Conservation (phyloP, 129 eudicot species). For the Oenanthe sinensis region DNA sequence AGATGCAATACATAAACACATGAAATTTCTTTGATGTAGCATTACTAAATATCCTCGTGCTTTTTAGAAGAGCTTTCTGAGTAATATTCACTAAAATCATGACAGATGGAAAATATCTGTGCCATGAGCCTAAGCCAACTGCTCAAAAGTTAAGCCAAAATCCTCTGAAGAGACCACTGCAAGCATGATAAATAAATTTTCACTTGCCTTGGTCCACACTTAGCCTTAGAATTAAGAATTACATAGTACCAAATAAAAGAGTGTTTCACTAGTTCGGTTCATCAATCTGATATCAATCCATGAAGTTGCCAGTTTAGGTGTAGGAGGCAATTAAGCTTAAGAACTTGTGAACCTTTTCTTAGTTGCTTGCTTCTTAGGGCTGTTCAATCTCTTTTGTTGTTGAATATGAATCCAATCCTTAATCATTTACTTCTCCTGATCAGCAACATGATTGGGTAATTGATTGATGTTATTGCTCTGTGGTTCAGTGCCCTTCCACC, state of each 20-base stretch:
- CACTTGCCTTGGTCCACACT: not conserved
- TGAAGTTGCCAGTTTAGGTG: not conserved
- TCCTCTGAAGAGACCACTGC: not conserved
- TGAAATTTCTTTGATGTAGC: not conserved
- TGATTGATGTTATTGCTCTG: constrained; percentile 10
- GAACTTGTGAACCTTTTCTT: not conserved
- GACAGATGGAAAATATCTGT: not conserved
- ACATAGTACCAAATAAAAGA: not conserved
- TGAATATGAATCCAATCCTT: not conserved
- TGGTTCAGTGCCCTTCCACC: constrained; percentile 90
- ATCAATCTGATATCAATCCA: not conserved
- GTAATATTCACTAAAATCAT: not conserved
- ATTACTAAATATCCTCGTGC: not conserved
- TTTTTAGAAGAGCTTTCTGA: not conserved
- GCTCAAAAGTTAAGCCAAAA: not conserved
- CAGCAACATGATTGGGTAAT: not conserved
- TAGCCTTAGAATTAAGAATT: not conserved
- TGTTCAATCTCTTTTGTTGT: not conserved
- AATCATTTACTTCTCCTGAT: not conserved
- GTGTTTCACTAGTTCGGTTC: not conserved
- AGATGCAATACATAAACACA: not conserved
- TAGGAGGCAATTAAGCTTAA: not conserved
- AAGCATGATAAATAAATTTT: not conserved
- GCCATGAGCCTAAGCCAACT: not conserved
- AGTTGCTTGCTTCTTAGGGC: not conserved